Conservation (phyloP, 2,329 filamentous ascomycete species). For the Phialophora tarda region DNA sequence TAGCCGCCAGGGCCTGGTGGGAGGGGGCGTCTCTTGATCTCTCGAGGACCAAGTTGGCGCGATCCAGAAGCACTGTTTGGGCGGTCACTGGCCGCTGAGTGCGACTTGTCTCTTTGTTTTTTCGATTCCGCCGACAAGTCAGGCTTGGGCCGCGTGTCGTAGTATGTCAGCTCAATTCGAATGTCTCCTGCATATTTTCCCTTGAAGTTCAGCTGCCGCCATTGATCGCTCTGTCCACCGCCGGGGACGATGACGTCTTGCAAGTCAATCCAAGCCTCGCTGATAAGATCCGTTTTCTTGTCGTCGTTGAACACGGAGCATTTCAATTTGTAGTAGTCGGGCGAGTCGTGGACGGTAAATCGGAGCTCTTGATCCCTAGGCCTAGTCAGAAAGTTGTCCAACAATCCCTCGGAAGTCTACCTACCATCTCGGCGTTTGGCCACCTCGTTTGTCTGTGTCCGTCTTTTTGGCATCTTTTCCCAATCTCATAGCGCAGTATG, state of each 20-base stretch:
- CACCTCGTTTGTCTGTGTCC: slow-evolving; percentile 87
- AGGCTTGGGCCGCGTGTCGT: slow-evolving; percentile 86
- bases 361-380: slow-evolving; percentile 94
- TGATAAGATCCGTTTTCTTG: slow-evolving; percentile 95
- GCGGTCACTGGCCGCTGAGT: slow-evolving; percentile 43
- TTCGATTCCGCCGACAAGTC: slow-evolving; percentile 65
- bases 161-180: slow-evolving; percentile 93
- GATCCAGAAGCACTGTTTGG: slow-evolving; percentile 45
- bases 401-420: slow-evolving; percentile 39
- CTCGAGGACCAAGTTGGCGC: slow-evolving; percentile 60
- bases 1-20: slow-evolving; percentile 69
- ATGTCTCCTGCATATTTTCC: slow-evolving; percentile 97
- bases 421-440: slow-evolving; percentile 95
- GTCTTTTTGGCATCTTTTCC: slow-evolving; percentile 99
- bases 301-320: slow-evolving; percentile 97
- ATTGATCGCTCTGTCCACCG: slow-evolving; percentile 91
- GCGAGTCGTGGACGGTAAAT: slow-evolving; percentile 93
- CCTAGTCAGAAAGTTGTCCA: slow-evolving; percentile 32
- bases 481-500: slow-evolving; percentile 90
- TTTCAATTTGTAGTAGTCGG: slow-evolving; percentile 95
- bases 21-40: slow-evolving; percentile 80
- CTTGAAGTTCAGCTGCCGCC: slow-evolving; percentile 85
- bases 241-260: slow-evolving; percentile 79
- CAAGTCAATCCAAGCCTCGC: slow-evolving; percentile 88
- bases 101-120: slow-evolving; percentile 50